Conservation (phyloP, 768 basidiomycete species). For the Candolleomyces aberdarensis region DNA sequence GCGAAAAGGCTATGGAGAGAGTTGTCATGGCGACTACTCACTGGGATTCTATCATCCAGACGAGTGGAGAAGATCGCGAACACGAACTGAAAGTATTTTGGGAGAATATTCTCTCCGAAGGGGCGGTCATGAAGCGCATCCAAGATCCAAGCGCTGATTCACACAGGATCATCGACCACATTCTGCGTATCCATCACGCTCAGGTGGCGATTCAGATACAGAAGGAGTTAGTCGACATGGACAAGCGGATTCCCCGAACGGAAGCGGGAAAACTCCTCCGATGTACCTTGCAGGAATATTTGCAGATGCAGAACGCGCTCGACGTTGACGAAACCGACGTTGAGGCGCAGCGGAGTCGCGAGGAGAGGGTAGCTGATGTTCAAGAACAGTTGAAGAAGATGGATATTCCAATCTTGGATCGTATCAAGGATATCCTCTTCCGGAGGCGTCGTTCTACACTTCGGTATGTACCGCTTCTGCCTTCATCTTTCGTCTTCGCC, state of each 20-base stretch:
- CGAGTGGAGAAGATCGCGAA: neutral
- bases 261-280: slow-evolving; percentile 14
- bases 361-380: neutral
- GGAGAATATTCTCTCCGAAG: neutral
- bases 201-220: slow-evolving; percentile 8
- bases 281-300: slow-evolving; percentile 10
- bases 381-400: too few species aligned
- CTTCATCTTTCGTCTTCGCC: too few species aligned
- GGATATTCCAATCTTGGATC: too few species aligned
- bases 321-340: neutral
- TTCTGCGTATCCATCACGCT: neutral
- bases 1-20: neutral
- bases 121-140: neutral
- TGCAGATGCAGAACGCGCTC: neutral
- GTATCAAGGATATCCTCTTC: too few species aligned
- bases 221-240: slow-evolving; percentile 10
- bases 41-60: neutral
- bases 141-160: neutral
- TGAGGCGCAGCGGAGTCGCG: too few species aligned
- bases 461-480: too few species aligned
- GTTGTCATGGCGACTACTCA: neutral
- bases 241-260: slow-evolving; percentile 11
- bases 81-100: neutral
- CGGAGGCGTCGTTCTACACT: too few species aligned
- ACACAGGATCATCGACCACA: neutral